Evolutionary conservation across 1,284 basidiomycete species (phyloP).

Genomic region (Austropuccinia psidii): DNA sequence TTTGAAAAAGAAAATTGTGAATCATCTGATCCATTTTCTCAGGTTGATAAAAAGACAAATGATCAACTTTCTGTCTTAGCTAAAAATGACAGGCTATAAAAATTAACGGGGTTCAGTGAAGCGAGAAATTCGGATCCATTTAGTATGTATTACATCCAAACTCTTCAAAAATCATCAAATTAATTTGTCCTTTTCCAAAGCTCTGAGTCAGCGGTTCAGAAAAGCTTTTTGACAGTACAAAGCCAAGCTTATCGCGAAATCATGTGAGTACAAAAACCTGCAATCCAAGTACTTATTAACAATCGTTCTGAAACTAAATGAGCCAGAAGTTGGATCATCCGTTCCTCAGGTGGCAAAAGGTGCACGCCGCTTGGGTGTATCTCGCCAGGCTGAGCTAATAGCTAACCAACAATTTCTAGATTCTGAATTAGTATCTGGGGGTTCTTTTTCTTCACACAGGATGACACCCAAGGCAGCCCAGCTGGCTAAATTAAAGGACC

Average conservation of each 20-base stretch:
- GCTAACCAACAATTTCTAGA: slow-evolving; percentile 4
- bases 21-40: slow-evolving; percentile 69
- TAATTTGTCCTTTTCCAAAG: slow-evolving; percentile 74
- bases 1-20: slow-evolving; percentile 63
- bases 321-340: slow-evolving; percentile 1
- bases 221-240: slow-evolving; percentile 78
- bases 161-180: slow-evolving; percentile 44
- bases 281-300: slow-evolving; percentile 22
- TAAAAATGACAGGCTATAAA: slow-evolving; percentile 68
- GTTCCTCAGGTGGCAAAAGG: not conserved
- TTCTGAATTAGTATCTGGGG: not conserved
- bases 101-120: slow-evolving; percentile 55
- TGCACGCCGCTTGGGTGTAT: not conserved
- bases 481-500: slow-evolving; percentile 17
- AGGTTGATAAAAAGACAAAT: slow-evolving; percentile 74
- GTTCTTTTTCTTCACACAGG: not conserved
- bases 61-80: slow-evolving; percentile 65
- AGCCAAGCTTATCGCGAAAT: slow-evolving; percentile 38
- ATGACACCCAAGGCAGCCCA: not conserved
- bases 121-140: slow-evolving; percentile 32
- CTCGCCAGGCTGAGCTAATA: not conserved
- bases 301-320: slow-evolving; percentile 3
- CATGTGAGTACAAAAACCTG: slow-evolving; percentile 8
- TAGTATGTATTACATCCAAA: not conserved
- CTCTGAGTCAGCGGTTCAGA: slow-evolving; percentile 63